Evolutionary conservation across 2,329 filamentous ascomycete species (phyloP), one percentile per base, ranked within the genome.

Genomic region (Neobulgaria alba): DNA sequence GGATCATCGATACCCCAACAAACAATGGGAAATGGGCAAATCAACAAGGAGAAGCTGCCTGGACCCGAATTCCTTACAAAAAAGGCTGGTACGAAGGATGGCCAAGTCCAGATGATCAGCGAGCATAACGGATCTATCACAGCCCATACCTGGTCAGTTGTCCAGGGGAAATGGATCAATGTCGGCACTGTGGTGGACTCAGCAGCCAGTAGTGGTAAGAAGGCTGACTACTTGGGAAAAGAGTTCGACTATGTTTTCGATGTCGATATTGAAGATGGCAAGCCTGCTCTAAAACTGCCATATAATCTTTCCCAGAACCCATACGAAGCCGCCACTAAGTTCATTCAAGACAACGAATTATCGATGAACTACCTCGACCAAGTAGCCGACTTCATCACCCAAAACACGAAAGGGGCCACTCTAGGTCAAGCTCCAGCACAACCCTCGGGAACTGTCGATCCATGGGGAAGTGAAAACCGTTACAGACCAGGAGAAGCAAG

Each of bases 221-320:
- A 89, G 64, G 77, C 78, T 5, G 72, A 80, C 43, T 82, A 90
- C 58, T 70, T 85, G 1, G 90, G 90, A 21, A 77, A 94, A 58
- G 85, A 90, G 46, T 98, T 94, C 60, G 92, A 98, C 59, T 95
- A 83, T 56, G 89, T 98, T 7, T 96, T 96, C 52, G 89, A 95
- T 57, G 89, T 95, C 18, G 89, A 95, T 54, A 93, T 95, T 47
- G 86, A 95, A 60, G 90, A 95, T 56, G 90, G 88, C 38, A 90
- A 93, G 57, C 89, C 90, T 10, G 79, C 90, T 0, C 69, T 96
- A 33, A 95, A 95, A 62, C 71, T 96, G n/a, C 88, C 90, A 0
- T 96, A 85, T 64, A 95, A 96, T 59, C 72, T 90, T 10, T 87
- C 84, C 1, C 83, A 95, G 58, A 95, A 95, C 52, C 86, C 88